Percentiles rank a stretch among this genome's conserved stretches.
These are phyloP conservation scores for Sporothrix mexicana DNA, from an alignment of 2,329 filamentous ascomycete genomes.

Conservation along the genomic window DNA sequence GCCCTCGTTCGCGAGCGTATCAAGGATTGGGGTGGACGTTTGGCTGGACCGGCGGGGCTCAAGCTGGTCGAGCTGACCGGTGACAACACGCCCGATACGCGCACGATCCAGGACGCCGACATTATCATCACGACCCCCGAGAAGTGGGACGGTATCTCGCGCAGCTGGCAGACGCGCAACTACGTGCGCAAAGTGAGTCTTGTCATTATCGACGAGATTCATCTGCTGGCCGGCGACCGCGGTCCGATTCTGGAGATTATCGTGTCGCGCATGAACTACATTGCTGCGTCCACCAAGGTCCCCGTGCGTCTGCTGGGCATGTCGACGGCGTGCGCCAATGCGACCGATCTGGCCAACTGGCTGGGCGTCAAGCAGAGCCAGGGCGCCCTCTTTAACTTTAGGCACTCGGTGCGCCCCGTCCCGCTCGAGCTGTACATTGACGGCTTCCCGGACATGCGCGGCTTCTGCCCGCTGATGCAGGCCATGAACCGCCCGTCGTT, in stretches of 20 bases:
- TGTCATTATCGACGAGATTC: constrained; percentile 98
- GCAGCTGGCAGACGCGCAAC: constrained; percentile 96
- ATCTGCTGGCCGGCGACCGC: constrained; percentile 93
- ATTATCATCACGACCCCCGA: constrained; percentile 99
- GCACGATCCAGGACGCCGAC: constrained; percentile 93
- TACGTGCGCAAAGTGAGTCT: constrained; percentile 94
- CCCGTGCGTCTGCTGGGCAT: constrained; percentile 93
- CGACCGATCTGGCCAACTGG: constrained; percentile 93
- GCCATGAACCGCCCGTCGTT: constrained; percentile 99
- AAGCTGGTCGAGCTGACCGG: constrained; percentile 90
- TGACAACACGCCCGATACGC: constrained; percentile 96
- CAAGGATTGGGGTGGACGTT: constrained; percentile 86
- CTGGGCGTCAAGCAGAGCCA: constrained; percentile 82
- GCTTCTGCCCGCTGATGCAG: constrained; percentile 97
- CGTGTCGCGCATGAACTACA: constrained; percentile 94
- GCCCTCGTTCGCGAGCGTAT: constrained; percentile 95
- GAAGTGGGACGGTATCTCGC: constrained; percentile 99
- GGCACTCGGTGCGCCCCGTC: constrained; percentile 94
- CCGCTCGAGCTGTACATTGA: constrained; percentile 97
- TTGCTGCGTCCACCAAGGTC: constrained; percentile 89
- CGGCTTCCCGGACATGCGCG: constrained; percentile 91
- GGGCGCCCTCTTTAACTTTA: constrained; percentile 87
- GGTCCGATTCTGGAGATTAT: constrained; percentile 99
- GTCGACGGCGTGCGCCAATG: constrained; percentile 98
- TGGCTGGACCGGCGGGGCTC: constrained; percentile 81